phyloP scores from a whole-genome alignment of 2,329 filamentous ascomycete genomes.

The Metarhizium guizhouense region DNA sequence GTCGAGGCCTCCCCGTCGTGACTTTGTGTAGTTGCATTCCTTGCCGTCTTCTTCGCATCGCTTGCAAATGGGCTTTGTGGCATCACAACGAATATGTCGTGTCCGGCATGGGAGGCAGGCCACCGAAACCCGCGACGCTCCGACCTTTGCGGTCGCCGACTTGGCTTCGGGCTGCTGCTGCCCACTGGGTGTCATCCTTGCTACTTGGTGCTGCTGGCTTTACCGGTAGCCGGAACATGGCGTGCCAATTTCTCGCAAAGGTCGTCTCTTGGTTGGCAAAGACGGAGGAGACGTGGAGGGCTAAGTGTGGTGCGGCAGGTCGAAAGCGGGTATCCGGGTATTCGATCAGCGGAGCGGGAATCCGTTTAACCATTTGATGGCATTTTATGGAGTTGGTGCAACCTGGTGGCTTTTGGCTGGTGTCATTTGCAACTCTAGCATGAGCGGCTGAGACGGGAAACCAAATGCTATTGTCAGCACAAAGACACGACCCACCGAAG shows the following conservation, averaged over 20 bases:
- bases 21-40: no score
- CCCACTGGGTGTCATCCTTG: neutral
- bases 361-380: neutral
- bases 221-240: neutral
- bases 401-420: neutral
- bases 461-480: neutral
- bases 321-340: constrained; percentile 4
- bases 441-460: neutral
- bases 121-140: constrained; percentile 15
- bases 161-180: neutral
- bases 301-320: neutral
- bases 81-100: constrained; percentile 45
- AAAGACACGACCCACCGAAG: neutral
- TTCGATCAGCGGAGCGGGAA: constrained; percentile 1
- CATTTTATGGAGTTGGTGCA: no score
- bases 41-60: no score
- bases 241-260: neutral
- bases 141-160: neutral
- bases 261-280: constrained; percentile 1
- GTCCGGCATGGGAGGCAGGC: constrained; percentile 43
- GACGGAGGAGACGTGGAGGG: neutral
- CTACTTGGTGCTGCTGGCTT: neutral
- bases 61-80: constrained; percentile 6
- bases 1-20: no score
- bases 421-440: neutral